phyloP scores from a whole-genome alignment of 1,284 basidiomycete species.

The Anthracocystis panici-leucophaei region DNA sequence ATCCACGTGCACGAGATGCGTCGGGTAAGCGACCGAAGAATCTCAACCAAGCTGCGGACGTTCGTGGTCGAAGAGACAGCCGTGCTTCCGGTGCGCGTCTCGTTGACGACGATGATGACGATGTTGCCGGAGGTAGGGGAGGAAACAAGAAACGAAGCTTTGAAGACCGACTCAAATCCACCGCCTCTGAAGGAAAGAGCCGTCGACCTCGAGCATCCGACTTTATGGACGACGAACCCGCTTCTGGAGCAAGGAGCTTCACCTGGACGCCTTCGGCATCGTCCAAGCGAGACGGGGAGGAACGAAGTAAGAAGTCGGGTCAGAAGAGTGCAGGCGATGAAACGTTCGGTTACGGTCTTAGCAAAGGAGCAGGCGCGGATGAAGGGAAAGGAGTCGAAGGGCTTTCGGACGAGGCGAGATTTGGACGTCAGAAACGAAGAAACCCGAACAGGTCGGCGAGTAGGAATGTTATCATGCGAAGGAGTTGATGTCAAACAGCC shows the following conservation, averaged over 20 bases:
- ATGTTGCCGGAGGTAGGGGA: slow-evolving; percentile 12
- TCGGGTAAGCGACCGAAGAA: slow-evolving; percentile 70
- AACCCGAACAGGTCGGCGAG: slow-evolving; percentile 64
- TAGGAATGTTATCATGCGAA: slow-evolving; percentile 62
- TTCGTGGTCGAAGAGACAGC: slow-evolving; percentile 69
- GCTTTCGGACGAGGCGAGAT: slow-evolving; percentile 81
- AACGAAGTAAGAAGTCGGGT: slow-evolving; percentile 7
- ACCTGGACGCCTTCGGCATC: slow-evolving; percentile 57
- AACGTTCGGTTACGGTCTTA: slow-evolving; percentile 64
- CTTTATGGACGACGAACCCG: slow-evolving; percentile 37
- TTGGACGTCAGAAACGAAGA: slow-evolving; percentile 61
- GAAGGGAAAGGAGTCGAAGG: slow-evolving; percentile 76
- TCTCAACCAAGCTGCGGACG: slow-evolving; percentile 69
- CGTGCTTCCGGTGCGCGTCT: slow-evolving; percentile 39
- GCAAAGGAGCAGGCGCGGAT: slow-evolving; percentile 64
- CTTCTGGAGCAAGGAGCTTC: slow-evolving; percentile 30
- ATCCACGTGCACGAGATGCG: slow-evolving; percentile 56
- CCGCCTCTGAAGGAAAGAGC: not conserved
- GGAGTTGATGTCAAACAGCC: slow-evolving; percentile 2
- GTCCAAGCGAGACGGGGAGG: slow-evolving; percentile 16
- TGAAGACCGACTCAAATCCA: slow-evolving; percentile 43
- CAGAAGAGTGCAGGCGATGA: slow-evolving; percentile 73
- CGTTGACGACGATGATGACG: slow-evolving; percentile 50
- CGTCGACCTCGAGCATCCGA: slow-evolving; percentile 35
- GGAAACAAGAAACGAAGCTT: slow-evolving; percentile 52